These are phyloP conservation scores for Thalassiosira hispida DNA, from an alignment of 352 stramenopile genomes.

Conservation along the genomic window DNA sequence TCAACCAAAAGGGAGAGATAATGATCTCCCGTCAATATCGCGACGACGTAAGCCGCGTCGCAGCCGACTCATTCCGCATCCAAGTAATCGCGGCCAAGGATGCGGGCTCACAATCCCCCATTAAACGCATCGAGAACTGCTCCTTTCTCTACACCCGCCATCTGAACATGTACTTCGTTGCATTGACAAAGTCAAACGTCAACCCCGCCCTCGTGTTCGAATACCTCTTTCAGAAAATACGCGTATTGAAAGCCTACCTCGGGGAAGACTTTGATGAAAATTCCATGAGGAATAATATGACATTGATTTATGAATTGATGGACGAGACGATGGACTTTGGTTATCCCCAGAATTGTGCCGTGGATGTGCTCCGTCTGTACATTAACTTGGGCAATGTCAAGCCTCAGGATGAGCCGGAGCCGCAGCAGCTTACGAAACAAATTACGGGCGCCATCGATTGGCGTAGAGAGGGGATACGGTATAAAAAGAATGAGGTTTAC, in stretches of 20 bases:
- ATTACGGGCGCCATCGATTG: slow-evolving; percentile 92
- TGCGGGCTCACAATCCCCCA: slow-evolving; percentile 91
- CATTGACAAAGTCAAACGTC: slow-evolving; percentile 95
- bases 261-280: slow-evolving; percentile 97
- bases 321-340: slow-evolving; percentile 99
- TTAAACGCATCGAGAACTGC: slow-evolving; percentile 96
- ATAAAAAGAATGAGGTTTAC: slow-evolving; percentile 99
- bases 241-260: slow-evolving; percentile 97
- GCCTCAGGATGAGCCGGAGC: slow-evolving; percentile 88
- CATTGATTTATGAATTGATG: slow-evolving; percentile 98
- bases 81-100: slow-evolving; percentile 96
- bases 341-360: slow-evolving; percentile 97
- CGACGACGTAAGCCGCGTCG: slow-evolving; percentile 86
- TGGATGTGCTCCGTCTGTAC: slow-evolving; percentile 97
- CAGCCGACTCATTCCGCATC: slow-evolving; percentile 87
- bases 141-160: slow-evolving; percentile 98
- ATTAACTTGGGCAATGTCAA: slow-evolving; percentile 94
- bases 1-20: slow-evolving; percentile 87
- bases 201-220: slow-evolving; percentile 96
- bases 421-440: slow-evolving; percentile 90
- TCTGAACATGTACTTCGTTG: slow-evolving; percentile 98
- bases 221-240: slow-evolving; percentile 95
- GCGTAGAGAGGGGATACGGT: slow-evolving; percentile 95
- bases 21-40: slow-evolving; percentile 87
- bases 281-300: slow-evolving; percentile 97